phyloP scores from a whole-genome alignment of 257 asterid genomes.

The Solanum neorickii region DNA sequence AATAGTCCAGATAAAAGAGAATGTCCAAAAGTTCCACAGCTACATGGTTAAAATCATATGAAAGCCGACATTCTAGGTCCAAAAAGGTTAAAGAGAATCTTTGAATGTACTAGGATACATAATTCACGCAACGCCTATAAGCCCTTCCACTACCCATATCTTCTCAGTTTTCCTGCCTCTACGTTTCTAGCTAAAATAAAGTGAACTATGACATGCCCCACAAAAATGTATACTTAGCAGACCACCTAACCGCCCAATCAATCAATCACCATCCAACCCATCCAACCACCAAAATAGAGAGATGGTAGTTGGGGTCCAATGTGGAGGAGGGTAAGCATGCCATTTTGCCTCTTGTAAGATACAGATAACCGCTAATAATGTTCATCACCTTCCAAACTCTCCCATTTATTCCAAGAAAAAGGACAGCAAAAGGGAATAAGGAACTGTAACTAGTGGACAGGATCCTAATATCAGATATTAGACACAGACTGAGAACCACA shows the following conservation, averaged over 20 bases:
- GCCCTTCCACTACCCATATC: neutral
- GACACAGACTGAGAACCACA: neutral
- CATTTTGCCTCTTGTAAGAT: neutral
- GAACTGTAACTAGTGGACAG: neutral
- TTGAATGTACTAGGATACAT: neutral
- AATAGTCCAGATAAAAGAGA: neutral
- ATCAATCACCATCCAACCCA: neutral
- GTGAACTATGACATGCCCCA: neutral
- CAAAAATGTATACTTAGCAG: neutral
- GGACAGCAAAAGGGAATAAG: neutral
- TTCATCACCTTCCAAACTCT: neutral
- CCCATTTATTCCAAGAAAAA: neutral
- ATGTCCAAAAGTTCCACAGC: neutral
- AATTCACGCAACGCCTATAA: neutral
- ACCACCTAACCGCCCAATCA: neutral
- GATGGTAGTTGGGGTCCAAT: neutral
- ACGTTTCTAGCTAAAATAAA: neutral
- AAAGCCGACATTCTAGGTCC: neutral
- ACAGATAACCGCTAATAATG: neutral
- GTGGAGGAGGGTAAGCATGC: neutral
- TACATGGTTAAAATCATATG: neutral
- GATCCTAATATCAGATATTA: neutral
- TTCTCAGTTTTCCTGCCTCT: neutral
- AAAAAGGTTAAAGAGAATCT: neutral
- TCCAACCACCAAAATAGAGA: neutral